A percentile compares a stretch with the other conserved stretches of the same genome.
These are phyloP conservation scores for Colletotrichum chlorophyti DNA, from an alignment of 2,329 filamentous ascomycete species.

Conservation along the genomic window DNA sequence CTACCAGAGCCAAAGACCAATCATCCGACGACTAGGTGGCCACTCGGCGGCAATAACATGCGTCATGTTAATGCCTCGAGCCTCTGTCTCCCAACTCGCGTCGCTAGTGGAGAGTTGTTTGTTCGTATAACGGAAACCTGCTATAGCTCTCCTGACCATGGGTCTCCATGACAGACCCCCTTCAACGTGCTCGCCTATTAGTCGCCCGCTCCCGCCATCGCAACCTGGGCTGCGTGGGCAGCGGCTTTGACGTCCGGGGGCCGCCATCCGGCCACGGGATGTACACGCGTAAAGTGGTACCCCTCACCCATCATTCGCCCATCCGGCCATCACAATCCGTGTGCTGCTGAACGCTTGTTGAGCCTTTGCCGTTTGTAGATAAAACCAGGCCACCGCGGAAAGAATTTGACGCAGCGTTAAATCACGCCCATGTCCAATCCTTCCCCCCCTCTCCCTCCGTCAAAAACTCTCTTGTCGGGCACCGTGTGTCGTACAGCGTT, in stretches of 20 bases:
- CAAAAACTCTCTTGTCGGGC: slow-evolving; percentile 19
- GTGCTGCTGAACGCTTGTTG: slow-evolving; percentile 22
- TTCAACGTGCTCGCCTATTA: slow-evolving; percentile 5
- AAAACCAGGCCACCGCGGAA: too few relatives aligned
- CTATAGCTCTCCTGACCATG: slow-evolving; percentile 22
- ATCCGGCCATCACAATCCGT: slow-evolving; percentile 11
- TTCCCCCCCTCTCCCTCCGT: too few relatives aligned
- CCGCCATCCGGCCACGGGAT: slow-evolving; percentile 1
- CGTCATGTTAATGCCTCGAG: slow-evolving; percentile 35
- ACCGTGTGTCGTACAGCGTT: slow-evolving; percentile 11
- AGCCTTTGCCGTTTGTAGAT: too few relatives aligned
- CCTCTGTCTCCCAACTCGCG: slow-evolving; percentile 9
- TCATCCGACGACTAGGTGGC: slow-evolving; percentile 1
- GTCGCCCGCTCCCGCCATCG: slow-evolving; percentile 22
- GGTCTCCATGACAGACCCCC: slow-evolving; percentile 16
- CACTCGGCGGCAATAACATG: slow-evolving; percentile 28
- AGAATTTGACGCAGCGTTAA: slow-evolving; percentile 19
- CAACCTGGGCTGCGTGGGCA: slow-evolving; percentile 8
- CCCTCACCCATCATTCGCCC: slow-evolving; percentile 5
- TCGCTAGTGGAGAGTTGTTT: slow-evolving; percentile 22
- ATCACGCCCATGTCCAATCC: slow-evolving; percentile 5
- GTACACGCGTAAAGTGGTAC: slow-evolving; percentile 34
- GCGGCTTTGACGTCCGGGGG: slow-evolving; percentile 1
- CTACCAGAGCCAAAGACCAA: slow-evolving; percentile 2
- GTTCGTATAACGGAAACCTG: slow-evolving; percentile 30